phyloP scores from a whole-genome alignment of 345 rosid species.

The Melastoma malabathricum region DNA sequence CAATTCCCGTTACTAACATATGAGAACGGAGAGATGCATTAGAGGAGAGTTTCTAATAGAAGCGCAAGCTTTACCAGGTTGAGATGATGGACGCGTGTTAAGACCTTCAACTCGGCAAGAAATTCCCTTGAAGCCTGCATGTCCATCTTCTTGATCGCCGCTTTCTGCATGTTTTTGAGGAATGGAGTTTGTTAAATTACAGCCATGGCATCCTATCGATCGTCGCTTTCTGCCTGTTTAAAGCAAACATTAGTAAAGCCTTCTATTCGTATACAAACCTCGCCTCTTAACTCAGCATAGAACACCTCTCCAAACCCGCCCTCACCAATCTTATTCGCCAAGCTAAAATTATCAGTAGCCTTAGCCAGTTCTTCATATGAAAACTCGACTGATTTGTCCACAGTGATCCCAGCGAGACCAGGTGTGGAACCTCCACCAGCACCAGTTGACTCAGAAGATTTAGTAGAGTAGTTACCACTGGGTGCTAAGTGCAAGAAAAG shows the following conservation, averaged over 20 bases:
- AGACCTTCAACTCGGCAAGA: conserved; percentile 82
- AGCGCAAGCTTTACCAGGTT: conserved; percentile 50
- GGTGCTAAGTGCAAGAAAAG: conserved; percentile 16
- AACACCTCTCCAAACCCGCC: conserved; percentile 94
- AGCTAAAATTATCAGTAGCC: conserved; percentile 73
- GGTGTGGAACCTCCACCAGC: conserved; percentile 19
- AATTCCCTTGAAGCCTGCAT: conserved; percentile 93
- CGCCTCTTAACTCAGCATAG: conserved; percentile 88
- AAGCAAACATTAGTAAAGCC: neutral
- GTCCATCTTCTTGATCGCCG: conserved; percentile 98
- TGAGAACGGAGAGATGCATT: no score
- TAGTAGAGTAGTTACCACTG: conserved; percentile 15
- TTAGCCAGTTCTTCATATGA: conserved; percentile 79
- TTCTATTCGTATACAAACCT: conserved; percentile 30
- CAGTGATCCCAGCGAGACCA: conserved; percentile 48
- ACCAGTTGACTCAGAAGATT: conserved; percentile 19
- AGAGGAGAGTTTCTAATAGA: no score
- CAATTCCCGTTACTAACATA: no score
- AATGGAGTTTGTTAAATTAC: neutral
- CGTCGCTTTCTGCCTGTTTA: no score
- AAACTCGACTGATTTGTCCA: conserved; percentile 82
- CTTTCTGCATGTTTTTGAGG: conserved; percentile 41
- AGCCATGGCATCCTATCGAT: neutral
- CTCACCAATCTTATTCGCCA: conserved; percentile 78
- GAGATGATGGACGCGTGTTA: conserved; percentile 86